phyloP scores from a whole-genome alignment of 2,329 filamentous ascomycete species.

The Colletotrichum abscissum region DNA sequence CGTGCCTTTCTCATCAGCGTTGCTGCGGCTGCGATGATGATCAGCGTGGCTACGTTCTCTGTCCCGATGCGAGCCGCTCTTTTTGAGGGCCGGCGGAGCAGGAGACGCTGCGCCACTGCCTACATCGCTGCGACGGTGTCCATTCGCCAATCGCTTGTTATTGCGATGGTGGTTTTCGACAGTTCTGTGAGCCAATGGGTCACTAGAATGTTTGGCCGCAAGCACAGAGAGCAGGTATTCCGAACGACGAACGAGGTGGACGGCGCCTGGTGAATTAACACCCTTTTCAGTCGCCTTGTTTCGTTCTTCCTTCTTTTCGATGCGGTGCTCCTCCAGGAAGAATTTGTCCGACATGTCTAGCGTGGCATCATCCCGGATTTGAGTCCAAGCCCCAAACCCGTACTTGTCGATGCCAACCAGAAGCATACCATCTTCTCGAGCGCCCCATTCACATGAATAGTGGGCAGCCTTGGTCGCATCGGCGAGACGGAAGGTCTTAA shows the following conservation, averaged over 20 bases:
- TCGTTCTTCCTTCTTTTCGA: constrained; percentile 95
- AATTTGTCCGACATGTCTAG: constrained; percentile 90
- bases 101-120: constrained; percentile 78
- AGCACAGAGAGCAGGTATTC: constrained; percentile 97
- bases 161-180: constrained; percentile 95
- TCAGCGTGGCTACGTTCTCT: constrained; percentile 58
- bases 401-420: constrained; percentile 93
- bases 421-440: constrained; percentile 96
- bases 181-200: constrained; percentile 79
- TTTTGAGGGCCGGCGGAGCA: constrained; percentile 65
- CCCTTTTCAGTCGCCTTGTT: constrained; percentile 81
- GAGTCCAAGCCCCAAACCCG: constrained; percentile 94
- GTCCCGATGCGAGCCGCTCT: constrained; percentile 58
- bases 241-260: constrained; percentile 92
- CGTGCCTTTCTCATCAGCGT: constrained; percentile 62
- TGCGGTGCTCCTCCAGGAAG: constrained; percentile 97
- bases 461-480: constrained; percentile 93
- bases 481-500: constrained; percentile 83
- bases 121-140: constrained; percentile 69
- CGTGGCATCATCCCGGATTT: constrained; percentile 91
- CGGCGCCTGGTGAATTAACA: constrained; percentile 94
- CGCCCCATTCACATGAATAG: constrained; percentile 92
- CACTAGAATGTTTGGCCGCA: constrained; percentile 83
- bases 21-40: constrained; percentile 62
- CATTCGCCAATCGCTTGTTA: constrained; percentile 81